Evolutionary conservation across 2,329 filamentous ascomycete species (phyloP).

Genomic region (Ophidiomyces ophidiicola): DNA sequence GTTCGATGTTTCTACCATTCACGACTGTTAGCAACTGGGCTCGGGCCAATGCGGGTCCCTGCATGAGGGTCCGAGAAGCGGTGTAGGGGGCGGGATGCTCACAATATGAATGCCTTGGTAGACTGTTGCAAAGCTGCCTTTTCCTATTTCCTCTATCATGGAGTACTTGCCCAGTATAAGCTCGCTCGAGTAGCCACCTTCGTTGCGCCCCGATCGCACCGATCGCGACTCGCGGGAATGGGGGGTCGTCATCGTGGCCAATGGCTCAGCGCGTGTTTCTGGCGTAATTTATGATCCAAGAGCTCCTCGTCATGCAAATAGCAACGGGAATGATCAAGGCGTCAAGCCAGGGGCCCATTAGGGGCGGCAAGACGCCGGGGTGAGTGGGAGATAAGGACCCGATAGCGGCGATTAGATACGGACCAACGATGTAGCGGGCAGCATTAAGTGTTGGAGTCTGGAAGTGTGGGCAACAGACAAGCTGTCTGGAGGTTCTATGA

Average conservation of each 20-base stretch:
- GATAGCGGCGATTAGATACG: background rate
- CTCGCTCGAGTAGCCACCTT: constrained; percentile 18
- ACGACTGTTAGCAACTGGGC: constrained; percentile 7
- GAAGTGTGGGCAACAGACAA: too few species aligned
- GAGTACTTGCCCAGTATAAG: constrained; percentile 60
- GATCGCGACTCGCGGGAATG: constrained; percentile 30
- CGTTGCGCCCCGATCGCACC: constrained; percentile 23
- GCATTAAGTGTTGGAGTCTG: too few species aligned
- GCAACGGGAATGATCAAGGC: constrained; percentile 9
- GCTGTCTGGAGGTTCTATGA: too few species aligned
- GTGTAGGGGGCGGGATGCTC: constrained; percentile 27
- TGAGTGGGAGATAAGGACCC: background rate
- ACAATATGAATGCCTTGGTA: constrained; percentile 80
- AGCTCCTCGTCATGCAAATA: constrained; percentile 8
- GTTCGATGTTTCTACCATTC: constrained; percentile 49
- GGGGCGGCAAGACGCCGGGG: constrained; percentile 1
- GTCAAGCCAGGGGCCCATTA: constrained; percentile 12
- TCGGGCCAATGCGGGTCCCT: background rate
- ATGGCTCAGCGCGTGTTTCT: background rate
- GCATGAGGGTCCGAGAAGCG: background rate
- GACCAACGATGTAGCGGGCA: too few species aligned
- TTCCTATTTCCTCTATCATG: constrained; percentile 81
- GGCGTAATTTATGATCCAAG: background rate
- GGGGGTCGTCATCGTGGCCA: constrained; percentile 26
- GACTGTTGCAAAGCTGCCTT: constrained; percentile 94